A percentile compares a stretch with the other conserved stretches of the same genome.
Conservation (phyloP, 768 basidiomycete genomes). For the Suillus variegatus region DNA sequence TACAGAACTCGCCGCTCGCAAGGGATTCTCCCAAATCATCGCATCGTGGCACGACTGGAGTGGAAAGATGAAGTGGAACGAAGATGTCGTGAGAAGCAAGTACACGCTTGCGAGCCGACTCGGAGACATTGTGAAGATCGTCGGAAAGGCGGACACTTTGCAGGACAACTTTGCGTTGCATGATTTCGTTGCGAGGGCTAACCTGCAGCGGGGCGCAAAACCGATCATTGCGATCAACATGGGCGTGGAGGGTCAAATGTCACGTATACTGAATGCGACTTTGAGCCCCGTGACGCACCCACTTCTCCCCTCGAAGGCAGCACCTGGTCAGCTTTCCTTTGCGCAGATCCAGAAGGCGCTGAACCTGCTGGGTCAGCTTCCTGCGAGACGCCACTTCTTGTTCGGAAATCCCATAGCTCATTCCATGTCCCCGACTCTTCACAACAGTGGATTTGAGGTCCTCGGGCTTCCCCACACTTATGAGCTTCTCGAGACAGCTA, state of each 20-base stretch:
- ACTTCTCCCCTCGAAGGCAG: slow-evolving; percentile 80
- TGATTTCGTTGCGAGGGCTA: slow-evolving; percentile 60
- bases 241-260: slow-evolving; percentile 86
- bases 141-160: slow-evolving; percentile 76
- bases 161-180: slow-evolving; percentile 82
- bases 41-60: slow-evolving; percentile 97
- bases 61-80: slow-evolving; percentile 81
- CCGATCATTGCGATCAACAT: slow-evolving; percentile 96
- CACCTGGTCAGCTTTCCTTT: slow-evolving; percentile 92
- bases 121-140: slow-evolving; percentile 92
- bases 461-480: slow-evolving; percentile 88
- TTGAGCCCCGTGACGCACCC: slow-evolving; percentile 93
- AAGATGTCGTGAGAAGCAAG: slow-evolving; percentile 63
- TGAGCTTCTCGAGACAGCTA: slow-evolving; percentile 69
- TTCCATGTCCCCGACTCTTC: slow-evolving; percentile 91
- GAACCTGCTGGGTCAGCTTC: slow-evolving; percentile 77
- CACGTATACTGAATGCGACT: slow-evolving; percentile 81
- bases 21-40: slow-evolving; percentile 78
- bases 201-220: slow-evolving; percentile 51
- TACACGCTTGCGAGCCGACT: slow-evolving; percentile 63
- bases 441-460: slow-evolving; percentile 82
- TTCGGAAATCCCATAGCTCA: slow-evolving; percentile 88
- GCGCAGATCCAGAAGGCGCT: slow-evolving; percentile 82
- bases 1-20: slow-evolving; percentile 55
- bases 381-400: slow-evolving; percentile 75